Percentiles rank a stretch among this genome's conserved stretches.
Evolutionary conservation across 202 grass and related monocot genomes (phyloP).

Genomic region (Carex arenaria): DNA sequence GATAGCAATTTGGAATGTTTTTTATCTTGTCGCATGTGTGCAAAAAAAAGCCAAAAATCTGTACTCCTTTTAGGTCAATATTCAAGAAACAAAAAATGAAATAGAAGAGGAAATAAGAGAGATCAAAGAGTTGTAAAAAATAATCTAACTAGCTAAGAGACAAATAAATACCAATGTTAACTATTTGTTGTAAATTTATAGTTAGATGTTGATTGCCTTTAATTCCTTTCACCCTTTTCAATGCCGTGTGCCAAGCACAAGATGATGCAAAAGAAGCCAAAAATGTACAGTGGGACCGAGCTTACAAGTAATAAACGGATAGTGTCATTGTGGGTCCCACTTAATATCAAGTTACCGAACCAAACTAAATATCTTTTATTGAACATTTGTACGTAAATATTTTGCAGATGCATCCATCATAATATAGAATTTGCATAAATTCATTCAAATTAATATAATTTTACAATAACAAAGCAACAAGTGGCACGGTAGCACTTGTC

Average conservation of each 20-base stretch:
- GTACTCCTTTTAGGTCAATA: background rate
- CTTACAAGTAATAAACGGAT: constrained; percentile 6
- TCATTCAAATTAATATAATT: background rate
- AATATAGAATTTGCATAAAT: background rate
- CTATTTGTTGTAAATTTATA: background rate
- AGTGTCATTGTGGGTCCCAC: background rate
- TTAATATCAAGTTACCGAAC: constrained; percentile 9
- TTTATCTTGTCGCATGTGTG: background rate
- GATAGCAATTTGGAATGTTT: background rate
- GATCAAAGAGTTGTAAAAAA: background rate
- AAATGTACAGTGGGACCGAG: background rate
- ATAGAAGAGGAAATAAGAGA: background rate
- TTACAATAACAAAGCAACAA: no score
- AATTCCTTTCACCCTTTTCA: background rate
- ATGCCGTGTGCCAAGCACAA: constrained; percentile 50
- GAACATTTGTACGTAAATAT: background rate
- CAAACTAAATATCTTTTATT: background rate
- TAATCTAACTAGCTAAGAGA: background rate
- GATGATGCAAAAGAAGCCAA: constrained; percentile 21
- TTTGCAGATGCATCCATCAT: background rate
- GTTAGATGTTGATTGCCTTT: background rate
- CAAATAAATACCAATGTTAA: background rate
- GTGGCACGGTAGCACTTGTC: no score
- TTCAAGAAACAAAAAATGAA: background rate
- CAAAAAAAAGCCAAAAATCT: background rate